phyloP scores from a whole-genome alignment of 805 yeast species.

The Schwanniomyces yamadae region DNA sequence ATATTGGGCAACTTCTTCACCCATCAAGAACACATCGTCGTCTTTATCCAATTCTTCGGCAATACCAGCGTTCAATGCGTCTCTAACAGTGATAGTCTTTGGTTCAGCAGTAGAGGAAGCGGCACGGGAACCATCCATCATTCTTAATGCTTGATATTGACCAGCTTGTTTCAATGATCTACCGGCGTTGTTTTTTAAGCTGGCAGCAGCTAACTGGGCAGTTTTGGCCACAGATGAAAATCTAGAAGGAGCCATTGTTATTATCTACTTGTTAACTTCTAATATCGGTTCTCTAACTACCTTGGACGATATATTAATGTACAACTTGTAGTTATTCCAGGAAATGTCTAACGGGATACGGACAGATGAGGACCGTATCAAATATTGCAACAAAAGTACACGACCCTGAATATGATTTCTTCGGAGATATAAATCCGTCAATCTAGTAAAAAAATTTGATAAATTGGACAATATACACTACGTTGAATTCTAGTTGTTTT shows the following conservation, averaged over 20 bases:
- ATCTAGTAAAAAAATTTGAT: too few relatives aligned
- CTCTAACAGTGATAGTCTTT: conserved; percentile 84
- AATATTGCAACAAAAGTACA: conserved; percentile 11
- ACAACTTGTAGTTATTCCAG: too few relatives aligned
- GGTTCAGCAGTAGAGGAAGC: conserved; percentile 53
- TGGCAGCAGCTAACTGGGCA: conserved; percentile 40
- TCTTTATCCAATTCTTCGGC: conserved; percentile 98
- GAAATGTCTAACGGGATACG: conserved; percentile 10
- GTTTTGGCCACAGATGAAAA: conserved; percentile 42
- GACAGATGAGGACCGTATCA: conserved; percentile 31
- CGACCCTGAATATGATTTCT: neutral
- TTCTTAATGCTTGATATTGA: conserved; percentile 36
- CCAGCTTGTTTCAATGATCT: conserved; percentile 28
- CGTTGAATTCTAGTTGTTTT: too few relatives aligned
- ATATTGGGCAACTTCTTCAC: conserved; percentile 99
- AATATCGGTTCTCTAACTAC: neutral
- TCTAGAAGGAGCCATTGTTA: conserved; percentile 23
- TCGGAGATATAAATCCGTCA: conserved; percentile 19
- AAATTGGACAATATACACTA: too few relatives aligned
- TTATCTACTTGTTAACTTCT: conserved; percentile 4
- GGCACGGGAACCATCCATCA: conserved; percentile 33
- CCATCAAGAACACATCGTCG: conserved; percentile 90
- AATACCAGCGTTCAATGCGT: conserved; percentile 90
- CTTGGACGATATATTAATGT: too few relatives aligned
- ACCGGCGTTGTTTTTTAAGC: conserved; percentile 24